Percentiles rank a stretch among this genome's conserved stretches.
phyloP scores from a whole-genome alignment of 179 eudicot species.

The Gypsophila paniculata region DNA sequence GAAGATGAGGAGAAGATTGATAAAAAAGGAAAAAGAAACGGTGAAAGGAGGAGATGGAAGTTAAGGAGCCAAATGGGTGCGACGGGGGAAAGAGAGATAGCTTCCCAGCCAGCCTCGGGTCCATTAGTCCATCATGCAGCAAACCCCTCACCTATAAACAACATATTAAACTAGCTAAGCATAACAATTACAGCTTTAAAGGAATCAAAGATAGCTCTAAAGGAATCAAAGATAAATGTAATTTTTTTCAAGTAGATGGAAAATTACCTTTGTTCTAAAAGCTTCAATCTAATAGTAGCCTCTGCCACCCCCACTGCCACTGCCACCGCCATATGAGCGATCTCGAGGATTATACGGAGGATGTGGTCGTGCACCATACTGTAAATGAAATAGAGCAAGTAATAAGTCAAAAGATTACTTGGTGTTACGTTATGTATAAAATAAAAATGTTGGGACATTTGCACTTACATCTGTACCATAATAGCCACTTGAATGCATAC shows the following conservation, averaged over 20 bases:
- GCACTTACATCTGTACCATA: slow-evolving; percentile 67
- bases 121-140: slow-evolving; percentile 23
- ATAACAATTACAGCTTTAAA: neutral
- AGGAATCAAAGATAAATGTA: neutral
- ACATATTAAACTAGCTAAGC: neutral
- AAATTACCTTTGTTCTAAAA: slow-evolving; percentile 13
- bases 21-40: neutral
- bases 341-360: slow-evolving; percentile 49
- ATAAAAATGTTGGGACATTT: neutral
- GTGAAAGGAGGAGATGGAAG: slow-evolving; percentile 5
- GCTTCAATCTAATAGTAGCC: slow-evolving; percentile 48
- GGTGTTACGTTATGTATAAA: neutral
- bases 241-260: neutral
- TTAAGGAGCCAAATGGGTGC: slow-evolving; percentile 10
- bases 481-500: slow-evolving; percentile 54
- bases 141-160: slow-evolving; percentile 26
- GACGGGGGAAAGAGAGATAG: slow-evolving; percentile 13
- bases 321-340: slow-evolving; percentile 62
- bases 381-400: slow-evolving; percentile 11
- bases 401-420: neutral
- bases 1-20: slow-evolving; percentile 13
- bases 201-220: neutral
- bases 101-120: slow-evolving; percentile 15
- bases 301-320: slow-evolving; percentile 37
- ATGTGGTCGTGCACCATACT: slow-evolving; percentile 57